phyloP scores from a whole-genome alignment of 768 basidiomycete genomes.

The Rhodotorula graminis region DNA sequence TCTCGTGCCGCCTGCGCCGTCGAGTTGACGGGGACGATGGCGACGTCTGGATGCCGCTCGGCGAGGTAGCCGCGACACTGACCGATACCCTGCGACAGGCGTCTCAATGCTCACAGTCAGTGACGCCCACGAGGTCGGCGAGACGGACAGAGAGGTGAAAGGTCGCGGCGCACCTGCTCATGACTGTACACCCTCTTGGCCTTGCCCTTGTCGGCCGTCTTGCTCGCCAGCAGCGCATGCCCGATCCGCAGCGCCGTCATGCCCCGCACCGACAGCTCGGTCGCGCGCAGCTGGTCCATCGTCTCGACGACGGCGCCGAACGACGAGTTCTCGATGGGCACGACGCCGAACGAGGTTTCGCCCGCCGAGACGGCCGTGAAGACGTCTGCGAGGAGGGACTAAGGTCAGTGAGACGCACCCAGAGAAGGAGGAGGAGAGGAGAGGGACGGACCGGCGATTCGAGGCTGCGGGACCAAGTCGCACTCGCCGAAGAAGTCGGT shows the following conservation, averaged over 20 bases:
- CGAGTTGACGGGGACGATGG: constrained; percentile 32
- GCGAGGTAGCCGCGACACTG: constrained; percentile 37
- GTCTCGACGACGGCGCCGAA: constrained; percentile 41
- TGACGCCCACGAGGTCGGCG: neutral
- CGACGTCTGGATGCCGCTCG: constrained; percentile 15
- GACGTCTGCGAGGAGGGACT: constrained; percentile 28
- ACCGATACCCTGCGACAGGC: constrained; percentile 31
- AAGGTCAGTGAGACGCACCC: neutral
- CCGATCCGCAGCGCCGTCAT: constrained; percentile 37
- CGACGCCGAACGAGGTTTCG: constrained; percentile 24
- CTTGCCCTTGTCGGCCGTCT: neutral
- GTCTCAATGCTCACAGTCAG: neutral
- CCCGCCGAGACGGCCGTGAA: constrained; percentile 25
- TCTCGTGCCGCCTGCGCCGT: constrained; percentile 37
- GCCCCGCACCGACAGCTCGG: constrained; percentile 16
- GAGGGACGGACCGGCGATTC: constrained; percentile 27
- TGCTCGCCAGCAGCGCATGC: constrained; percentile 32
- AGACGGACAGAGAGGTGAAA: neutral
- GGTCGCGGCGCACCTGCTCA: constrained; percentile 33
- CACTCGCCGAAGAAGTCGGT: constrained; percentile 33
- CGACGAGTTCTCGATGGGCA: constrained; percentile 42
- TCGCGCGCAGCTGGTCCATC: constrained; percentile 28
- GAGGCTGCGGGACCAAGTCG: constrained; percentile 23
- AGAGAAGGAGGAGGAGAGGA: neutral
- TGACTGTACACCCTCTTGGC: constrained; percentile 40